These are phyloP conservation scores for Echium plantagineum DNA, from an alignment of 257 asterid genomes.

Conservation along the genomic window DNA sequence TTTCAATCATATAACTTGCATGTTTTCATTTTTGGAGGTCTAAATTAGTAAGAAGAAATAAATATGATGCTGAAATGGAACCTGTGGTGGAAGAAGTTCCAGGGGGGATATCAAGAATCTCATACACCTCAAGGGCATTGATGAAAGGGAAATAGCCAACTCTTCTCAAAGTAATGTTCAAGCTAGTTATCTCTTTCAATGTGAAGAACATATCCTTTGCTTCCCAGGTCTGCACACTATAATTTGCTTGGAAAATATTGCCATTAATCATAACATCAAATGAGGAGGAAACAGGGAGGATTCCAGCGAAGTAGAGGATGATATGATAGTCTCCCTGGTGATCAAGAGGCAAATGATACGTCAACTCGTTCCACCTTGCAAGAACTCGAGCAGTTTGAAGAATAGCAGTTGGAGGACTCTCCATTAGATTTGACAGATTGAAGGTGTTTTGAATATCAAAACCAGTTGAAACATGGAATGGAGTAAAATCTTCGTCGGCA, in stretches of 20 bases:
- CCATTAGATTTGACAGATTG: slow-evolving; percentile 43
- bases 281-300: slow-evolving; percentile 66
- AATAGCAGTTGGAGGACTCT: slow-evolving; percentile 62
- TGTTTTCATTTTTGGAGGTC: neutral
- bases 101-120: slow-evolving; percentile 58
- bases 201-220: slow-evolving; percentile 39
- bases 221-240: slow-evolving; percentile 54
- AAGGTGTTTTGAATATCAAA: slow-evolving; percentile 51
- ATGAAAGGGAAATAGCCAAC: slow-evolving; percentile 61
- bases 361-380: slow-evolving; percentile 59
- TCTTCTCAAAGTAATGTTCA: slow-evolving; percentile 67
- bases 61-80: slow-evolving; percentile 6
- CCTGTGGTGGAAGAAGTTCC: slow-evolving; percentile 91
- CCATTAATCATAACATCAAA: slow-evolving; percentile 65
- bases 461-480: slow-evolving; percentile 70
- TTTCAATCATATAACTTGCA: neutral
- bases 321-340: slow-evolving; percentile 63
- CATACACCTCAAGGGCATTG: slow-evolving; percentile 80
- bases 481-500: slow-evolving; percentile 74
- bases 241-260: slow-evolving; percentile 40
- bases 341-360: slow-evolving; percentile 58
- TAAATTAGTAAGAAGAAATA: neutral
- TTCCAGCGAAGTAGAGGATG: slow-evolving; percentile 89
- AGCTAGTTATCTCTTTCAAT: slow-evolving; percentile 37
- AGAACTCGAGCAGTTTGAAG: slow-evolving; percentile 79